A percentile compares a stretch with the other conserved stretches of the same genome.
These are phyloP conservation scores for Arthromyces matolae DNA, from an alignment of 768 basidiomycete species.

Conservation along the genomic window DNA sequence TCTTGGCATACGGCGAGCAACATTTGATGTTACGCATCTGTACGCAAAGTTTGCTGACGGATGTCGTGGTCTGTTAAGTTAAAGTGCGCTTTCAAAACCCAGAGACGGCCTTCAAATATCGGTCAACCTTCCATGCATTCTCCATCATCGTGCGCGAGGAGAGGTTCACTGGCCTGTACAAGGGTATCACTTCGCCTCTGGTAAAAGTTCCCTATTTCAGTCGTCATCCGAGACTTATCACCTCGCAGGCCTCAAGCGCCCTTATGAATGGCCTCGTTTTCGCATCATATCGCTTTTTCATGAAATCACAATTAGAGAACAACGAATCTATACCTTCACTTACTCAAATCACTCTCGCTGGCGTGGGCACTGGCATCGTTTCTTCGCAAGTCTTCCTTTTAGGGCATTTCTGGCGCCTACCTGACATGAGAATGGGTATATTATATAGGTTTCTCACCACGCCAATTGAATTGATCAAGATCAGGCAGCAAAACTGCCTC, in stretches of 20 bases:
- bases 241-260: slow-evolving; percentile 57
- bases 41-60: too few species aligned
- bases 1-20: too few species aligned
- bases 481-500: slow-evolving; percentile 66
- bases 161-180: slow-evolving; percentile 62
- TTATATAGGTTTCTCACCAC: slow-evolving; percentile 63
- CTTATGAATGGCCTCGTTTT: slow-evolving; percentile 86
- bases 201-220: slow-evolving; percentile 35
- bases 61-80: slow-evolving; percentile 36
- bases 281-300: slow-evolving; percentile 76
- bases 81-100: slow-evolving; percentile 82
- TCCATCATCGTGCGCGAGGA: slow-evolving; percentile 69
- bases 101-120: slow-evolving; percentile 50
- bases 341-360: slow-evolving; percentile 71
- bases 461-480: slow-evolving; percentile 87
- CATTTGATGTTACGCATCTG: too few species aligned
- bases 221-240: not conserved
- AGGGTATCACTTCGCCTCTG: slow-evolving; percentile 78
- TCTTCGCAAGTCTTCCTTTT: slow-evolving; percentile 58
- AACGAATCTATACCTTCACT: slow-evolving; percentile 55
- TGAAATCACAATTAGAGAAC: slow-evolving; percentile 57
- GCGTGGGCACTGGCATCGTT: slow-evolving; percentile 74
- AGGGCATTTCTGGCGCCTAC: slow-evolving; percentile 2
- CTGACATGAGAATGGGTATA: not conserved
- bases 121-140: slow-evolving; percentile 62